phyloP scores from a whole-genome alignment of 495 filamentous ascomycete genomes.

The Lichenothelia convexa region DNA sequence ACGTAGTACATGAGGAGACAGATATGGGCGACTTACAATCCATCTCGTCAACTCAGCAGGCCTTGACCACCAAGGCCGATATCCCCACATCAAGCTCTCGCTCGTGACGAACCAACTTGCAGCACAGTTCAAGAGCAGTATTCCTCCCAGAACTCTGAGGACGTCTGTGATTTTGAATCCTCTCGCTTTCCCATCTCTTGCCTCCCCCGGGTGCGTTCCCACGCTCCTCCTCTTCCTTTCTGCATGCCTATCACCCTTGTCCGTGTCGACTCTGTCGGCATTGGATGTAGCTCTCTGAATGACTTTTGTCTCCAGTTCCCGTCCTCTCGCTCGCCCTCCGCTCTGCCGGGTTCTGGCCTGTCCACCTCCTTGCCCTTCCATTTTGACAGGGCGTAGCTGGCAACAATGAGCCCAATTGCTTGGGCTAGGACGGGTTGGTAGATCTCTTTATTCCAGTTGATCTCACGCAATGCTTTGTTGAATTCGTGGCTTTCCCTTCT shows the following conservation, averaged over 20 bases:
- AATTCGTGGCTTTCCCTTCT: too few species aligned
- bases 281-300: too few species aligned
- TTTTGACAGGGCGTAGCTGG: too few species aligned
- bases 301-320: too few species aligned
- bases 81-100: slow-evolving; percentile 47
- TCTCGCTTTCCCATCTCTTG: background rate
- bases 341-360: too few species aligned
- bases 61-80: slow-evolving; percentile 51
- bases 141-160: slow-evolving; percentile 49
- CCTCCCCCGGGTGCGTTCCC: background rate
- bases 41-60: slow-evolving; percentile 18
- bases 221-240: background rate
- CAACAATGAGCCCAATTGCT: too few species aligned
- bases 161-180: slow-evolving; percentile 47
- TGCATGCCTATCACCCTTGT: background rate
- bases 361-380: too few species aligned
- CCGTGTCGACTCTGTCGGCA: too few species aligned
- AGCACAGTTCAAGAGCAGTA: slow-evolving; percentile 47
- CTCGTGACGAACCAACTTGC: slow-evolving; percentile 67
- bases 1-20: background rate
- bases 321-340: too few species aligned
- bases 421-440: too few species aligned
- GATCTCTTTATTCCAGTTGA: too few species aligned
- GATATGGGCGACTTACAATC: slow-evolving; percentile 18
- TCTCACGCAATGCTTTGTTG: too few species aligned